Evolutionary conservation across 2,329 filamentous ascomycete species (phyloP).

Genomic region (Sphaerulina populicola): DNA sequence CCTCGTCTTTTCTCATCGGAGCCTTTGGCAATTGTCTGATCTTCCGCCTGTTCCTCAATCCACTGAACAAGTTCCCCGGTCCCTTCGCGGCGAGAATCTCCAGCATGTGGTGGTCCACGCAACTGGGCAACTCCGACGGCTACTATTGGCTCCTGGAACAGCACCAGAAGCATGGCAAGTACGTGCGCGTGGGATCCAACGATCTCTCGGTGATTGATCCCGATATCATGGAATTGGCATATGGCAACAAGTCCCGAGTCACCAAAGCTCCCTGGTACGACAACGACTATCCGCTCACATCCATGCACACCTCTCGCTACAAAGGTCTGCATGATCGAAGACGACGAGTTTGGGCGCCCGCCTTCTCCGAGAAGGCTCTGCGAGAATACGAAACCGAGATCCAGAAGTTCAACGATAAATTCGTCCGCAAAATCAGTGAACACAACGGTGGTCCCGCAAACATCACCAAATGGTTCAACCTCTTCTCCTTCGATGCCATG

Average conservation of each 20-base stretch:
- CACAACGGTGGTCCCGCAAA: constrained; percentile 30
- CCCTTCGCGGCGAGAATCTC: constrained; percentile 32
- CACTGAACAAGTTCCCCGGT: constrained; percentile 31
- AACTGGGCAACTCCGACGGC: constrained; percentile 26
- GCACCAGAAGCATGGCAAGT: constrained; percentile 33
- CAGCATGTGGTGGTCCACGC: constrained; percentile 28
- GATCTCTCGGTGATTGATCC: constrained; percentile 35
- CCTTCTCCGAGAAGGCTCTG: constrained; percentile 37
- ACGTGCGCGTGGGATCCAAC: constrained; percentile 33
- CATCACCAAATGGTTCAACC: constrained; percentile 37
- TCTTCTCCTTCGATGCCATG: constrained; percentile 43
- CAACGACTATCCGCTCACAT: constrained; percentile 28
- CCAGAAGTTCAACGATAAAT: constrained; percentile 32
- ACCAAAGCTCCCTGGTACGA: constrained; percentile 40
- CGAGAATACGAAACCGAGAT: constrained; percentile 38
- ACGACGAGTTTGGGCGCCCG: constrained; percentile 37
- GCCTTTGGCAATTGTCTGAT: constrained; percentile 31
- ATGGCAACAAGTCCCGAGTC: constrained; percentile 35
- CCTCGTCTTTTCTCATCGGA: constrained; percentile 19
- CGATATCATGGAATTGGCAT: constrained; percentile 34
- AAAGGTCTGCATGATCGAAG: constrained; percentile 35
- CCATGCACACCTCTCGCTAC: constrained; percentile 37
- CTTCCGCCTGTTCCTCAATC: constrained; percentile 34
- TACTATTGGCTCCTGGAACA: constrained; percentile 28
- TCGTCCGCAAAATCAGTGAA: constrained; percentile 31